phyloP scores from a whole-genome alignment of 164 flowering plant species.

The Magnolia officinalis region DNA sequence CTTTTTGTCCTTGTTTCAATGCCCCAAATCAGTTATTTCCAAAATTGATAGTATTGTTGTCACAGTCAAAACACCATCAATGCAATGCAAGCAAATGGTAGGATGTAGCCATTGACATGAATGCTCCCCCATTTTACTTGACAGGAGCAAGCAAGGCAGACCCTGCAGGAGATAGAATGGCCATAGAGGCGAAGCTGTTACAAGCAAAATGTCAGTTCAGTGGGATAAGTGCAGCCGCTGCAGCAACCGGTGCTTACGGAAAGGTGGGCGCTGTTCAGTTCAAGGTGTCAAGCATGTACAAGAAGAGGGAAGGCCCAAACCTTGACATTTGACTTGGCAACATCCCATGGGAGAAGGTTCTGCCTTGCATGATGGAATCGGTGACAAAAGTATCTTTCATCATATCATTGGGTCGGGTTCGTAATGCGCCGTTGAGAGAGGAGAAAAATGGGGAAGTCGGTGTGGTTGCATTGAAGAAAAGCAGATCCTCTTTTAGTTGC shows the following conservation, averaged over 20 bases:
- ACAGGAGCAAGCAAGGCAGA: constrained; percentile 37
- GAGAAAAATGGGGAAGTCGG: no score
- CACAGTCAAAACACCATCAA: constrained; percentile 39
- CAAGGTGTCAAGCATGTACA: constrained; percentile 69
- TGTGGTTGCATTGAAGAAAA: no score
- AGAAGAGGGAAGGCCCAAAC: constrained; percentile 2
- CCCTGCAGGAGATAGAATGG: constrained; percentile 31
- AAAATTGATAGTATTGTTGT: not conserved
- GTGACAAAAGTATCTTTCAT: no score
- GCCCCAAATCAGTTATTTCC: no score
- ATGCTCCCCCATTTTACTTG: constrained; percentile 51
- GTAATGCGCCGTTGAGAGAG: no score
- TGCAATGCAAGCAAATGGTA: constrained; percentile 42
- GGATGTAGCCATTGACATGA: constrained; percentile 63
- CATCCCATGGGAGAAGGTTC: not conserved
- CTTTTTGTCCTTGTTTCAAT: no score
- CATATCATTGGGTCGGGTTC: no score
- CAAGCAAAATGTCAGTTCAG: constrained; percentile 57
- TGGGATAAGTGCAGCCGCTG: constrained; percentile 36
- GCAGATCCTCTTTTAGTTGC: no score
- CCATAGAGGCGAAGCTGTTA: constrained; percentile 48
- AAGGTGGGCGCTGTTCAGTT: constrained; percentile 62
- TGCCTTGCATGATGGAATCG: no score
- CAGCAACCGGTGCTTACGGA: constrained; percentile 21
- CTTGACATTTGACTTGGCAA: not conserved